phyloP scores from a whole-genome alignment of 306 rosid genomes.

The Castanea sativa region DNA sequence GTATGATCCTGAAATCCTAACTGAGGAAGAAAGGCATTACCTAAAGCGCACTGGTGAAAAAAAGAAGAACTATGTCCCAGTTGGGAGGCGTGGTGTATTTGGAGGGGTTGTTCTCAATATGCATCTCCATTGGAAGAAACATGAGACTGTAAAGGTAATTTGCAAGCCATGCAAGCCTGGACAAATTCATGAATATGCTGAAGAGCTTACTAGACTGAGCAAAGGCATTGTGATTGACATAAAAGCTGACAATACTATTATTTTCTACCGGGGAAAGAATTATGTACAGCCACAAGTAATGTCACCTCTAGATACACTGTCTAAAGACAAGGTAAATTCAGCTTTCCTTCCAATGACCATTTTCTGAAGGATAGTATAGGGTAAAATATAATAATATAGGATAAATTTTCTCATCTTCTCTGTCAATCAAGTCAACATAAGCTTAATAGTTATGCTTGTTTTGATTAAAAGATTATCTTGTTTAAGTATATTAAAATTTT shows the following conservation, averaged over 20 bases:
- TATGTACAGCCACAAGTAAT: slow-evolving; percentile 77
- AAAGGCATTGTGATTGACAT: slow-evolving; percentile 88
- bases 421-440: not conserved
- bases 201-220: slow-evolving; percentile 84
- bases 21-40: slow-evolving; percentile 91
- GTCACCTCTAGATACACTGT: slow-evolving; percentile 79
- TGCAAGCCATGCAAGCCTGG: slow-evolving; percentile 93
- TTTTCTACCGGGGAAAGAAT: slow-evolving; percentile 86
- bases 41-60: slow-evolving; percentile 91
- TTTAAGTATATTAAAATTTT: not conserved
- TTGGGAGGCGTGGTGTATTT: slow-evolving; percentile 91
- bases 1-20: slow-evolving; percentile 83
- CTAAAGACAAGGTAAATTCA: slow-evolving; percentile 73
- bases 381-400: not conserved
- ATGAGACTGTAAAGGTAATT: slow-evolving; percentile 82
- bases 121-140: slow-evolving; percentile 98
- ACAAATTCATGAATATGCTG: slow-evolving; percentile 72
- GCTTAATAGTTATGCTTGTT: not conserved
- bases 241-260: slow-evolving; percentile 56
- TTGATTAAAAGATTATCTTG: not conserved
- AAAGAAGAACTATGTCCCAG: slow-evolving; percentile 73
- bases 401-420: slow-evolving; percentile 1
- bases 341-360: slow-evolving; percentile 14
- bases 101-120: slow-evolving; percentile 94
- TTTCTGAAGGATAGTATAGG: not conserved